Evolutionary conservation across 495 filamentous ascomycete species (phyloP), one percentile per base, ranked within the genome.

Genomic region (Neurospora discreta): DNA sequence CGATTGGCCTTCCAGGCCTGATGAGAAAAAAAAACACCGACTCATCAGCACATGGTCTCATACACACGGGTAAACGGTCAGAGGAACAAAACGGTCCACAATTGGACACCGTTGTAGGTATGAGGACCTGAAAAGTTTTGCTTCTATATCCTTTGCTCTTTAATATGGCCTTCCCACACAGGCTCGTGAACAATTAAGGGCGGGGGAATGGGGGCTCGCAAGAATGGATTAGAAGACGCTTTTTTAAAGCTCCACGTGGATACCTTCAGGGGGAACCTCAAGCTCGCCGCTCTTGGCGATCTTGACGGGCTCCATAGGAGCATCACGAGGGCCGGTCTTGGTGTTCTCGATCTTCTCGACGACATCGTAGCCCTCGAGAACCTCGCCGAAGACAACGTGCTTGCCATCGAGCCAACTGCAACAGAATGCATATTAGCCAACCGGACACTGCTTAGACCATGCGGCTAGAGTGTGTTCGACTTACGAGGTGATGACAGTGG

Each of bases 241-340:
- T 86, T 86, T 65, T 87, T 93, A 98, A 82, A 98, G 92, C 83
- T 98, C 95, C 83, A 90, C 90, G 82, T 96, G 92, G 87, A 92
- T 98, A 99, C 95, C 95, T 99, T 98, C 94, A 81, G 89, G 83
- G 77, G 93, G 91, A 75, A 94, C 86, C 82, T 89, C 85, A 70
- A 98, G 85, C 87, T 99, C 96, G 77, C 95, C 95, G 82, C 93
- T 95, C 89, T 98, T 96, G 69, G 82, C 89, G 78, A 99, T 97
- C 88, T 92, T 97, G 80, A 99, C 88, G 18, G 84, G 75, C 83
- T 90, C 81, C 71, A 77, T 75, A 69, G 96, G 95, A 73, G 75
- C 93, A 86, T 98, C 93, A 74, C 89, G 87, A 15, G 82, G 69
- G 73, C 80, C 82, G 82, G 93, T 98, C 75, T 86, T 81, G 69